Conservation (phyloP, 495 filamentous ascomycete genomes). For the Daldinia childiae region DNA sequence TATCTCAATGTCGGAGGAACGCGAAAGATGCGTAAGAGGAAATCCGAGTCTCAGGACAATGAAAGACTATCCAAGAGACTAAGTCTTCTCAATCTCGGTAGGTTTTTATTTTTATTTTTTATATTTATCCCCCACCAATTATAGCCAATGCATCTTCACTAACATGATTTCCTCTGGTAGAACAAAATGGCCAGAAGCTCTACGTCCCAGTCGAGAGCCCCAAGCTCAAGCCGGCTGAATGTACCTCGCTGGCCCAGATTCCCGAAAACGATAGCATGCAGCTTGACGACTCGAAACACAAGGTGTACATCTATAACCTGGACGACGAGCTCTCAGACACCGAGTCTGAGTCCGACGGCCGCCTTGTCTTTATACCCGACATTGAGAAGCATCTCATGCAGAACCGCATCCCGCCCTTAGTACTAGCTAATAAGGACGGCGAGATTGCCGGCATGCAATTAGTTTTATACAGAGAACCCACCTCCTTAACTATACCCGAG, state of each 20-base stretch:
- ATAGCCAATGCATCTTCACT: slow-evolving; percentile 1
- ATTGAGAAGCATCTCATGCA: slow-evolving; percentile 76
- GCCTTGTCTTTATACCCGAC: slow-evolving; percentile 80
- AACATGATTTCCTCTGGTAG: slow-evolving; percentile 43
- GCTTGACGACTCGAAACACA: slow-evolving; percentile 86
- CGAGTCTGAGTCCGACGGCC: slow-evolving; percentile 53
- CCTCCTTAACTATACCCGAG: slow-evolving; percentile 75
- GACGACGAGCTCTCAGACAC: slow-evolving; percentile 79
- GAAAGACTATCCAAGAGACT: slow-evolving; percentile 80
- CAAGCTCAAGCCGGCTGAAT: slow-evolving; percentile 37
- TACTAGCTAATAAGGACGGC: slow-evolving; percentile 64
- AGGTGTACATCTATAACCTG: slow-evolving; percentile 88
- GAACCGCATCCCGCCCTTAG: slow-evolving; percentile 71
- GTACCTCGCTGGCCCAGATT: slow-evolving; percentile 10
- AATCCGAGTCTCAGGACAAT: slow-evolving; percentile 60
- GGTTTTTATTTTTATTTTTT: too few relatives aligned
- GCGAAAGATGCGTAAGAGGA: slow-evolving; percentile 59
- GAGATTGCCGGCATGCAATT: slow-evolving; percentile 68
- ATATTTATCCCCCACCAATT: neutral
- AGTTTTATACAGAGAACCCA: slow-evolving; percentile 82
- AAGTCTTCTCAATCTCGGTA: slow-evolving; percentile 83
- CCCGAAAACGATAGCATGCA: slow-evolving; percentile 75
- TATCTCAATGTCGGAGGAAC: slow-evolving; percentile 40
- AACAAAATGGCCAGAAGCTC: slow-evolving; percentile 64
- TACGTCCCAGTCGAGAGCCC: slow-evolving; percentile 63